Base-by-base conservation (phyloP, 192 early-diverging fungal genomes). In the Coemansia sp. region DNA sequence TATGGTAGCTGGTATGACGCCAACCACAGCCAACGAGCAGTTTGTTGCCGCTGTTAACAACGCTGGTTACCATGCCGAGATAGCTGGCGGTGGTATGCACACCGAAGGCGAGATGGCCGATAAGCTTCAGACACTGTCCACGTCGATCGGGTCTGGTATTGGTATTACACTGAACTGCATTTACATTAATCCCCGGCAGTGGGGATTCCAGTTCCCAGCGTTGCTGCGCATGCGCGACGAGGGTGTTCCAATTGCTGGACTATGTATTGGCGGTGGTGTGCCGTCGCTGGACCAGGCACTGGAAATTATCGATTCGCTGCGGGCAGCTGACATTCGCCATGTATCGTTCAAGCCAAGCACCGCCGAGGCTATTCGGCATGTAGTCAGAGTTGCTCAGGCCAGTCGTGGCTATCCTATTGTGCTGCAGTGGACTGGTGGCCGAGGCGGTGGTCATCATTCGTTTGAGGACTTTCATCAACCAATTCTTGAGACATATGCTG, bases 1-100 rank as follows among this genome's bases (percentile, higher is more conserved):
- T 35, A 95, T 95, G 96, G 93, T 95, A 51, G 91, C 92, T 20
- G 96, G 96, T 35, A 96, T 96, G 94, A 93, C 91, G 2, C 94
- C 93, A 4, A 90, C 89, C 4, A 96, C 96, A 6, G 87, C 85
- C 64, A 89, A 83, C 58, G 87, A 86, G 41, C 41, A 81, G 16
- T 92, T 96, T 75, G 92, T 94, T 11, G 85, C 89, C 8, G 93
- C 94, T 19, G 82, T 92, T 37, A 89, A 88, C 83, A 93, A 92
- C 38, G 89, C 94, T 32, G 96, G 96, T 0, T 98, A 91, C 69
- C 91, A 94, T 62, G 83, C 89, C 18, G 96, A 98, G 73, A 74
- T 96, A 18, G 94, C 92, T 51, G 94, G 92, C 38, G 94, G 96
- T 58, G 92, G 93, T 49, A 92, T 96, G 54, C 88, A 92, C 82